A percentile compares a stretch with the other conserved stretches of the same genome.
These are phyloP conservation scores for Chlamydomonas asymmetrica DNA, from an alignment of 139 green algal genomes.

Conservation along the genomic window DNA sequence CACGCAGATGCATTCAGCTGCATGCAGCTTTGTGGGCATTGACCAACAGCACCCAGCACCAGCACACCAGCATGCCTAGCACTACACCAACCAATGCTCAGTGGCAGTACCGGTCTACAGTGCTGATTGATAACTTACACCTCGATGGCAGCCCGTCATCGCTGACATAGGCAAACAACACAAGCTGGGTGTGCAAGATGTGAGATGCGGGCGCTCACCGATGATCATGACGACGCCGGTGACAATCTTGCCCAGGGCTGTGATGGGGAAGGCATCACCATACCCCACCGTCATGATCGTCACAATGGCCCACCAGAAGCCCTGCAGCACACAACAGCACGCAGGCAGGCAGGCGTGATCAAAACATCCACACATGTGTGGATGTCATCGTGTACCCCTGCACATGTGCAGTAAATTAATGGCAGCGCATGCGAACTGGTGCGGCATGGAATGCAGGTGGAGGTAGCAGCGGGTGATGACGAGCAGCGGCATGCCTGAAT, in stretches of 20 bases:
- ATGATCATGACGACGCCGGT: constrained; percentile 32
- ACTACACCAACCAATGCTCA: not conserved
- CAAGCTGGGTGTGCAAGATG: not conserved
- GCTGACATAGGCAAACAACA: too few species aligned
- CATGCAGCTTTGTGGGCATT: not conserved
- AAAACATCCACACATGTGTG: too few species aligned
- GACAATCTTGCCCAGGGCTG: constrained; percentile 24
- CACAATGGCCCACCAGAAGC: constrained; percentile 49
- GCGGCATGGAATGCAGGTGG: too few species aligned
- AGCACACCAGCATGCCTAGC: not conserved
- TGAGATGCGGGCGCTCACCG: not conserved
- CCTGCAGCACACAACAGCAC: too few species aligned
- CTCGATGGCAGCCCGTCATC: not conserved
- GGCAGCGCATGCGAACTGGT: too few species aligned
- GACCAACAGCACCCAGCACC: not conserved
- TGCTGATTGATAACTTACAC: too few species aligned
- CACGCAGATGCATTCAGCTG: not conserved
- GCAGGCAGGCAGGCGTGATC: too few species aligned
- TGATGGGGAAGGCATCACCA: constrained; percentile 41
- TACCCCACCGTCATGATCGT: constrained; percentile 53
- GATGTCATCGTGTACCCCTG: too few species aligned
- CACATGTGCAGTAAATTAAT: too few species aligned
- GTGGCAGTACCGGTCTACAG: too few species aligned
- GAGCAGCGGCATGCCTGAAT: too few species aligned
- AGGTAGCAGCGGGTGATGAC: too few species aligned